Evolutionary conservation across 2,329 filamentous ascomycete genomes (phyloP).

Genomic region (Coleophoma eucalyptorum): DNA sequence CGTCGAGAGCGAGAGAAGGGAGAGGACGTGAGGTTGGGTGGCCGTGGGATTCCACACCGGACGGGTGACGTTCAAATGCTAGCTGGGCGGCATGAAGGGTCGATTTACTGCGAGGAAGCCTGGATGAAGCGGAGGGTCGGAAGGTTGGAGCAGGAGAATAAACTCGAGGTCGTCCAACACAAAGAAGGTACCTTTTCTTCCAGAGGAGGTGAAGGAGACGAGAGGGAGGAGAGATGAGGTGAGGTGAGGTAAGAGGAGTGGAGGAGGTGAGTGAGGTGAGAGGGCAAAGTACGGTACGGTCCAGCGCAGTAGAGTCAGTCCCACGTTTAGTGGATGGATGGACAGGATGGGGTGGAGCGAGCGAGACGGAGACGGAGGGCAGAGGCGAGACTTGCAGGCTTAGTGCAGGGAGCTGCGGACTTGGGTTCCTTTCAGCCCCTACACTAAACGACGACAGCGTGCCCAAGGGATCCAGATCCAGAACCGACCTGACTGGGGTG

Average conservation of each 20-base stretch:
- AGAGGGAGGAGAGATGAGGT: background rate
- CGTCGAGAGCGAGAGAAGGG: background rate
- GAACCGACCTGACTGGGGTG: too few relatives aligned
- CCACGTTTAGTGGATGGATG: too few relatives aligned
- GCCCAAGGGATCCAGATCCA: too few relatives aligned
- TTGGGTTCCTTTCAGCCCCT: too few relatives aligned
- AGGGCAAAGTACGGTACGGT: too few relatives aligned
- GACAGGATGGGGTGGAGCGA: too few relatives aligned
- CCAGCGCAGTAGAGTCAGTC: too few relatives aligned
- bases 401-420: too few relatives aligned
- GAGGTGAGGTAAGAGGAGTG: background rate
- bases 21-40: background rate
- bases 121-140: background rate
- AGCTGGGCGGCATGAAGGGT: background rate
- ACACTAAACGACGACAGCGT: too few relatives aligned
- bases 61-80: background rate
- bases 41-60: background rate
- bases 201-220: background rate
- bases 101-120: background rate
- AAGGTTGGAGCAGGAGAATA: background rate
- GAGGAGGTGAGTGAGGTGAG: background rate
- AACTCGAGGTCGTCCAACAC: background rate
- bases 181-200: background rate
- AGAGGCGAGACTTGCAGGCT: too few relatives aligned
- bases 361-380: too few relatives aligned